These are phyloP conservation scores for Diaporthe australafricana DNA, from an alignment of 2,329 filamentous ascomycete species.

Conservation along the genomic window DNA sequence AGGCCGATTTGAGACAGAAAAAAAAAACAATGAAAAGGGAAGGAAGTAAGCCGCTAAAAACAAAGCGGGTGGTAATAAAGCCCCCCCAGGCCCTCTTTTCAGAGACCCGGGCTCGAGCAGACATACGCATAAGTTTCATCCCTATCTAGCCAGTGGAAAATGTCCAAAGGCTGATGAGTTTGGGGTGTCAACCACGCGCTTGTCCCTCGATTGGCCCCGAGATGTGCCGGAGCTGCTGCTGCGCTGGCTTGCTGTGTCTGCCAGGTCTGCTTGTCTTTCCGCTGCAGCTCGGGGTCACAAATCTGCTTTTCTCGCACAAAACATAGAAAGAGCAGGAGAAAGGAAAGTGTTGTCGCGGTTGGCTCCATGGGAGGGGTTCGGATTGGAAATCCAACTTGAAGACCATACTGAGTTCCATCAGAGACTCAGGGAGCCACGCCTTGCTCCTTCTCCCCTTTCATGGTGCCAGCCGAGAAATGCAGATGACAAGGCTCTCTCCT, in stretches of 20 bases:
- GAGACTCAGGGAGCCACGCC: background rate
- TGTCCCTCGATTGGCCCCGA: background rate
- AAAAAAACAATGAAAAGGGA: conserved; percentile 41
- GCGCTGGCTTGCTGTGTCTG: background rate
- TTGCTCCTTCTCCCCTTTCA: background rate
- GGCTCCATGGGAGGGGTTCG: background rate
- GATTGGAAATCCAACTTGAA: background rate
- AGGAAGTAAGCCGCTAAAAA: conserved; percentile 41
- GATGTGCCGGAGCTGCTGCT: background rate
- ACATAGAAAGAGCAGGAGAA: conserved; percentile 6
- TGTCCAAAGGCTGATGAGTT: background rate
- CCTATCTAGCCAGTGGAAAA: background rate
- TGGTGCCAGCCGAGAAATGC: conserved; percentile 28
- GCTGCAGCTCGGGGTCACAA: background rate
- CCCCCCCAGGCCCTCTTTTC: background rate
- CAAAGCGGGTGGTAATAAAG: conserved; percentile 38
- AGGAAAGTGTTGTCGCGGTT: conserved; percentile 7
- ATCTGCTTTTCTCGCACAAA: background rate
- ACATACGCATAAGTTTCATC: background rate
- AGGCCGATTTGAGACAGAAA: conserved; percentile 36
- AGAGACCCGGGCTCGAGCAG: background rate
- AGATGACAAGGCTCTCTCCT: conserved; percentile 30
- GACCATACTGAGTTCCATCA: background rate
- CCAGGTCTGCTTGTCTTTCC: background rate
- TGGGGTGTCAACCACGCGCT: background rate